A percentile compares a stretch with the other conserved stretches of the same genome.
These are phyloP conservation scores for Phalaenopsis equestris DNA, from an alignment of 106 monocot species.

Conservation along the genomic window DNA sequence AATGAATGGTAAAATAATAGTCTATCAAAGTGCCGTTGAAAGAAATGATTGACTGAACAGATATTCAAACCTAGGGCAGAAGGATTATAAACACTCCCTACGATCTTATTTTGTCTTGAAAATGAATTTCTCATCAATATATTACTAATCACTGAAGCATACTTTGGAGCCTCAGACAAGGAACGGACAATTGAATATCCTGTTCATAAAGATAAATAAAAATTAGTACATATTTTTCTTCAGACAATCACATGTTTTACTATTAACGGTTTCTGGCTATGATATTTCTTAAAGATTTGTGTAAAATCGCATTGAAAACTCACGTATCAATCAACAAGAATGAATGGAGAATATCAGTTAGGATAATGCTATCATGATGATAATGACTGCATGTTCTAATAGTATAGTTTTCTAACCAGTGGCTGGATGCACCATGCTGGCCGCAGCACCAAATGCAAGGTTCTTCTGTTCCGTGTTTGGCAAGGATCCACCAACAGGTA, in stretches of 20 bases:
- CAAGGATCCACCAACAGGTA: conserved; percentile 96
- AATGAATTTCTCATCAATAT: conserved; percentile 43
- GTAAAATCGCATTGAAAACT: no score
- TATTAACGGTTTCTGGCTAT: no score
- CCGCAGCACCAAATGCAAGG: conserved; percentile 98
- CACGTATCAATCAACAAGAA: no score
- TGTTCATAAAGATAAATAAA: conserved; percentile 19
- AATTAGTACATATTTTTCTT: not conserved
- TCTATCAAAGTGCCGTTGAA: no score
- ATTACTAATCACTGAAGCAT: conserved; percentile 75
- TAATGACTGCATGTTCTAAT: not conserved
- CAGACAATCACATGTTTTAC: not conserved
- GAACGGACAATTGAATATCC: conserved; percentile 97
- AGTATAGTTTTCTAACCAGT: conserved; percentile 39
- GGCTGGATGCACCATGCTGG: conserved; percentile 99
- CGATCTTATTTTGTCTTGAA: conserved; percentile 17
- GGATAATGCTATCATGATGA: not conserved
- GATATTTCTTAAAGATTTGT: no score
- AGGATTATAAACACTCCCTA: conserved; percentile 35
- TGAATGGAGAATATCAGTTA: not conserved
- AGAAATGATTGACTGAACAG: not conserved
- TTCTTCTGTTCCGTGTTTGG: conserved; percentile 97
- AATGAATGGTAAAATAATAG: not conserved
- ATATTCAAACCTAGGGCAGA: conserved; percentile 60
- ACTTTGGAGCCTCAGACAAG: conserved; percentile 89